Conservation (phyloP, 129 eudicot species). For the Logfia minima region DNA sequence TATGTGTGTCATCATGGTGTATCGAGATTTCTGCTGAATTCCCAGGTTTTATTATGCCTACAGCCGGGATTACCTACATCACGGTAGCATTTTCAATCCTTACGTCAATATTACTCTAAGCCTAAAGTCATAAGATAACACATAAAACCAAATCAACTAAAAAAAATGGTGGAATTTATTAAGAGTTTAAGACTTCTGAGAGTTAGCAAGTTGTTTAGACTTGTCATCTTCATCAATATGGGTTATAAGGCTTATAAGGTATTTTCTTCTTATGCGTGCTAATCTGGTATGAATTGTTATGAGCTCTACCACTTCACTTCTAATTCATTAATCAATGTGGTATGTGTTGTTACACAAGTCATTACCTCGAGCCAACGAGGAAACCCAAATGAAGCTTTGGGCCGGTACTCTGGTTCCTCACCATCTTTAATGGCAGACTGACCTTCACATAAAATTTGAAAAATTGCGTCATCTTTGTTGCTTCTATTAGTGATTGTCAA, state of each 20-base stretch:
- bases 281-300: not conserved
- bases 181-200: too few relatives aligned
- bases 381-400: constrained; percentile 79
- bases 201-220: too few relatives aligned
- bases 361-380: constrained; percentile 97
- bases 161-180: too few relatives aligned
- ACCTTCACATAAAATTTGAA: constrained; percentile 70
- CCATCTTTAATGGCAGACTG: constrained; percentile 53
- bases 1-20: constrained; percentile 64
- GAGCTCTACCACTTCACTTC: not conserved
- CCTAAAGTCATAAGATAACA: not conserved
- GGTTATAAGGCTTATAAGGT: not conserved
- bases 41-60: constrained; percentile 67
- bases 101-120: not conserved
- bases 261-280: not conserved
- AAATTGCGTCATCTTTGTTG: constrained; percentile 48
- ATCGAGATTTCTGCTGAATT: constrained; percentile 57
- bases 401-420: constrained; percentile 55
- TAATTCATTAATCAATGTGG: not conserved
- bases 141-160: too few relatives aligned
- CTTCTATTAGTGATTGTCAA: constrained; percentile 60
- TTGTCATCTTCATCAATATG: too few relatives aligned
- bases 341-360: not conserved
- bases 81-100: constrained; percentile 8
- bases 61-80: constrained; percentile 73